Base-by-base conservation (phyloP, 116 monocot species). In the Zostera marina region DNA sequence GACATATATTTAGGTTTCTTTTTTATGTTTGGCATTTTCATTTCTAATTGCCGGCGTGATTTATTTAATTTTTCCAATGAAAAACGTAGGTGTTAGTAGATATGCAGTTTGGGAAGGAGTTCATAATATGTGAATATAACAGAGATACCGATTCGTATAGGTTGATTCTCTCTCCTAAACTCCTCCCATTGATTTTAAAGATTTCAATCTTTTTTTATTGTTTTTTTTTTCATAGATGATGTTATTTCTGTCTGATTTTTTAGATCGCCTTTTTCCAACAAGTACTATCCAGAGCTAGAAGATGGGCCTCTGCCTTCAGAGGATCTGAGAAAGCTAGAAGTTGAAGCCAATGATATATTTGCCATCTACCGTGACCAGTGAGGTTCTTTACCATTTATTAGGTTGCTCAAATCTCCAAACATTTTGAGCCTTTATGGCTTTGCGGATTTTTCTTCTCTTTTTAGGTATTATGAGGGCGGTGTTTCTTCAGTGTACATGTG, bases 181-280 rank as follows among this genome's bases (percentile, higher is more conserved):
- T 32, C 14, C 39, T 39, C 16, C 25, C 13, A 56, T 2, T 41
- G 25, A 0, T 56, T 56, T 9, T n/a, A 8, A 23, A 38, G 39
- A 38, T 3, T 4, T 26, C 0, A 25, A 8, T 6, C 16, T 24
- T 67, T 49, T 51, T 3, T 0, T 51, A 40, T 25, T 21, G 9
- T 26, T 61, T 45, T 11, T 17, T 68, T 43, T 17, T 52, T 59
- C 39, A 9, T 3, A 32, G 32, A 32, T 32, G 32, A 32, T 32
- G 32, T 32, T 32, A 32, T 32, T 32, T 43, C 4, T 52, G 4
- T 44, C n/a, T 11, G 51, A 12, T 21, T 56, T 26, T 71, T 8
- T 60, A 96, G 89, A 71, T 96, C 96, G 22, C 96, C 96, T 10
- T 96, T 89, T 89, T 89, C 96, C 10, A 89, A 89, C 61, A 85